Evolutionary conservation across 768 basidiomycete genomes (phyloP).

Genomic region (Sistotremastrum suecicum): DNA sequence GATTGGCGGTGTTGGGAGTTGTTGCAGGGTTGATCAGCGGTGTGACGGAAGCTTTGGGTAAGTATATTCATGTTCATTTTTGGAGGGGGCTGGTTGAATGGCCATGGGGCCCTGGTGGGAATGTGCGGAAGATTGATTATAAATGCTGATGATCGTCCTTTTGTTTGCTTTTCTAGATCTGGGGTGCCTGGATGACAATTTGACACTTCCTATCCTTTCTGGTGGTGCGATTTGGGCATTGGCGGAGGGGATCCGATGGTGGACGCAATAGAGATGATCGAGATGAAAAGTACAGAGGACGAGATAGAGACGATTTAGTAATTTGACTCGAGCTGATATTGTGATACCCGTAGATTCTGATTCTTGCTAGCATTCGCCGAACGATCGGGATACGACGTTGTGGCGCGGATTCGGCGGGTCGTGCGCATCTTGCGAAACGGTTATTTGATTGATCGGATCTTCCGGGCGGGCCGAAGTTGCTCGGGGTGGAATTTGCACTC

Average conservation of each 20-base stretch:
- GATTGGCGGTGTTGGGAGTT: conserved; percentile 40
- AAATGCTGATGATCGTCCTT: conserved; percentile 2
- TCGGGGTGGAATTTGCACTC: too few relatives aligned
- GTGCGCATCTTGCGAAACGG: too few relatives aligned
- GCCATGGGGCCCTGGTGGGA: neutral
- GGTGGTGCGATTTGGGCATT: conserved; percentile 56
- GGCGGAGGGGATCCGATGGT: neutral
- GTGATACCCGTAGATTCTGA: too few relatives aligned
- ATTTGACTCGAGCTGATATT: too few relatives aligned
- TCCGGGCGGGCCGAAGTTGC: too few relatives aligned
- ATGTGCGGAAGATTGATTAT: neutral
- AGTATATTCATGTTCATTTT: conserved; percentile 14
- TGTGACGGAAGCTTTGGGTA: conserved; percentile 81
- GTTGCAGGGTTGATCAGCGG: conserved; percentile 70
- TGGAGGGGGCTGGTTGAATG: neutral
- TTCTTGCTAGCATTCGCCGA: too few relatives aligned
- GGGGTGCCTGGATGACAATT: conserved; percentile 75
- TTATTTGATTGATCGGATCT: too few relatives aligned
- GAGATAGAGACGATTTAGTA: too few relatives aligned
- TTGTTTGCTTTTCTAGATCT: conserved; percentile 38
- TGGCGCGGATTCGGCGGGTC: too few relatives aligned
- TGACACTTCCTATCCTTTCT: conserved; percentile 79
- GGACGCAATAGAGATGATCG: neutral
- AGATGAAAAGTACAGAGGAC: too few relatives aligned
- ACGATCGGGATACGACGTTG: too few relatives aligned